These are phyloP conservation scores for Aspergillus ellipticus DNA, from an alignment of 495 filamentous ascomycete species.

Conservation along the genomic window DNA sequence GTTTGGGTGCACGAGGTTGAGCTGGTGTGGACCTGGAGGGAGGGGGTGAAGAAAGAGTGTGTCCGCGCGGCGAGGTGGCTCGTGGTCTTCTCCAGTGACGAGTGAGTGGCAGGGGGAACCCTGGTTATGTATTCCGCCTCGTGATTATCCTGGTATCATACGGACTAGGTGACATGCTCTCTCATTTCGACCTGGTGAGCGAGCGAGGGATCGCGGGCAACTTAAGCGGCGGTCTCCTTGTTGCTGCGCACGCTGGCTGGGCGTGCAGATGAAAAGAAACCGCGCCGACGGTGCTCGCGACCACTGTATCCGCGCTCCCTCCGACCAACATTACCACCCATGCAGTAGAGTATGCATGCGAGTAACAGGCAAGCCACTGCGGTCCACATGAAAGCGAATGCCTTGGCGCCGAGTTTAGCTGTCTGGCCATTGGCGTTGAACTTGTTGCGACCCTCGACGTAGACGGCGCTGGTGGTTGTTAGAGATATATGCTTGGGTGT, in stretches of 20 bases:
- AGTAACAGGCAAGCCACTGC: conserved; percentile 66
- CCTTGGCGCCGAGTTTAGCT: conserved; percentile 64
- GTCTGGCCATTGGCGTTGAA: conserved; percentile 57
- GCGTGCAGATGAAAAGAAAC: conserved; percentile 40
- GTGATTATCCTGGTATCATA: too few species aligned
- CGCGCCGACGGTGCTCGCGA: conserved; percentile 38
- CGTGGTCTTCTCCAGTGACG: too few species aligned
- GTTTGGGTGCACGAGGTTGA: too few species aligned
- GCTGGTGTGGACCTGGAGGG: too few species aligned
- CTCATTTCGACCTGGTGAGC: neutral
- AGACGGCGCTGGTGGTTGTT: conserved; percentile 55
- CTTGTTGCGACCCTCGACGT: conserved; percentile 68
- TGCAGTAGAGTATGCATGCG: conserved; percentile 67
- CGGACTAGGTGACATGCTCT: too few species aligned
- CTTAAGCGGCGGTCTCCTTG: conserved; percentile 36
- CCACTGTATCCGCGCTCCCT: conserved; percentile 41
- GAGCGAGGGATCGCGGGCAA: neutral
- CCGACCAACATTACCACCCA: conserved; percentile 37
- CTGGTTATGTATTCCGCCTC: too few species aligned
- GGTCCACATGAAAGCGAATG: conserved; percentile 86
- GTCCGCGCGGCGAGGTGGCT: too few species aligned
- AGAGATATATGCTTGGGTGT: neutral
- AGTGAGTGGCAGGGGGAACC: too few species aligned
- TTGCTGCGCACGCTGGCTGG: conserved; percentile 33
- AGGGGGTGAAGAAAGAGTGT: too few species aligned